Conservation (phyloP, 2,329 filamentous ascomycete species). For the Fusarium sp. region DNA sequence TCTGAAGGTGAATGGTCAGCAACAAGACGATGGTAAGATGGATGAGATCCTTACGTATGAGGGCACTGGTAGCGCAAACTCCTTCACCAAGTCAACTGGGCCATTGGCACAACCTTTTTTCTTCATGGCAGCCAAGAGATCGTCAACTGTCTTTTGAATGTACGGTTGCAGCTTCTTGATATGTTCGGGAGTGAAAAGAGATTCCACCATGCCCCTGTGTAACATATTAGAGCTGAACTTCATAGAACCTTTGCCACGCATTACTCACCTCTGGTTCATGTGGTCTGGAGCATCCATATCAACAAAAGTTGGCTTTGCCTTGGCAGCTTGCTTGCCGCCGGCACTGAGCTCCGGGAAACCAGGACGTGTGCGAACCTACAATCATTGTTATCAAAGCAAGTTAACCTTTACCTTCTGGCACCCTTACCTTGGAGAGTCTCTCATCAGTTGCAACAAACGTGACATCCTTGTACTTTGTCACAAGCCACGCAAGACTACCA, state of each 20-base stretch:
- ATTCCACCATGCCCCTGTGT: constrained; percentile 55
- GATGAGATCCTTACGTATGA: constrained; percentile 49
- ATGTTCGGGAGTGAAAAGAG: constrained; percentile 52
- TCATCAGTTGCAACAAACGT: constrained; percentile 54
- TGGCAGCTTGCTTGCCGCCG: constrained; percentile 57
- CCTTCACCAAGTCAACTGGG: constrained; percentile 56
- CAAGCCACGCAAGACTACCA: constrained; percentile 56
- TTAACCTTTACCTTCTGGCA: not conserved
- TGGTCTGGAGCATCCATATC: constrained; percentile 60
- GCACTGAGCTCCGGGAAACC: constrained; percentile 58
- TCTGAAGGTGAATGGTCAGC: constrained; percentile 39
- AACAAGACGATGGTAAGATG: not conserved
- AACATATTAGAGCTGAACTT: not conserved
- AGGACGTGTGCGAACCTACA: constrained; percentile 50
- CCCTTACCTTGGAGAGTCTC: constrained; percentile 55
- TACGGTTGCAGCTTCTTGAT: constrained; percentile 53
- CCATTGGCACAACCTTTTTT: constrained; percentile 46
- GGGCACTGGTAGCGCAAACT: constrained; percentile 57
- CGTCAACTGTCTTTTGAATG: constrained; percentile 56
- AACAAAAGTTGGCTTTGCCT: constrained; percentile 59
- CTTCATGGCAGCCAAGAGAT: constrained; percentile 52
- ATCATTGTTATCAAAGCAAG: not conserved
- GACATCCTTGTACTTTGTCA: constrained; percentile 58
- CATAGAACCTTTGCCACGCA: accelerated
- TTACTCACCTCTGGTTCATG: constrained; percentile 53